Base-by-base conservation (phyloP, 768 basidiomycete genomes). In the Suillus hirtellus region DNA sequence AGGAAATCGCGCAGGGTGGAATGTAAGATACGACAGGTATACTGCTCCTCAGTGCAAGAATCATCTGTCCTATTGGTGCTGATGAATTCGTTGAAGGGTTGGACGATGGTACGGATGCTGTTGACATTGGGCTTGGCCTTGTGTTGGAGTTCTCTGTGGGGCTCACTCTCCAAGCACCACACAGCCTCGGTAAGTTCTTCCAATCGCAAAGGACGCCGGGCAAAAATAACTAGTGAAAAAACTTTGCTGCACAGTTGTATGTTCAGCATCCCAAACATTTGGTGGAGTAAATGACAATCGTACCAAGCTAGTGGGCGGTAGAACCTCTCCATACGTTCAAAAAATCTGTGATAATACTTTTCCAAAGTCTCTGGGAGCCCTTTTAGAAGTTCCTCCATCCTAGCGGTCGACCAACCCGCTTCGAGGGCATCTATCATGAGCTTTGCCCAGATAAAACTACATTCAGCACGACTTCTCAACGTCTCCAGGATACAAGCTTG, bases 1-100 rank as follows among this genome's bases (percentile, higher is more conserved):
- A 54, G 53, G 34, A 54, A 54, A 14, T 54, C 53, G 35, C 53
- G 53, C n/a, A 54, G 34, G 19, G 53, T 54, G 11, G 53, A 54
- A 35, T 54, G 53, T n/a, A 54, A 54, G 34, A 54, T n/a, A 35
- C 34, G 53, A 54, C 53, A 54, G 4, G 53, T 54, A 15, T 35
- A 35, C 19, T 54, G 34, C 53, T 54, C 53, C 43, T 19, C 43
- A 44, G 43, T 44, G 43, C 43, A 19, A 44, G 43, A 44, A 44
- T 44, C 43, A 44, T 44, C 19, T n/a, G 43, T 44, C 8, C 19
- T 44, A 44, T 44, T 44, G 19, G 19, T 44, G 9, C 19, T 44
- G 43, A 44, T 44, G 43, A 44, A 44, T 44, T 44, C 43, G 43
- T 19, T 44, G 43, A 44, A 44, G 19, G 43, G 43, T 44, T 44